These are phyloP conservation scores for Ascomycota sp. DNA, from an alignment of 2,329 filamentous ascomycete species.

Conservation along the genomic window DNA sequence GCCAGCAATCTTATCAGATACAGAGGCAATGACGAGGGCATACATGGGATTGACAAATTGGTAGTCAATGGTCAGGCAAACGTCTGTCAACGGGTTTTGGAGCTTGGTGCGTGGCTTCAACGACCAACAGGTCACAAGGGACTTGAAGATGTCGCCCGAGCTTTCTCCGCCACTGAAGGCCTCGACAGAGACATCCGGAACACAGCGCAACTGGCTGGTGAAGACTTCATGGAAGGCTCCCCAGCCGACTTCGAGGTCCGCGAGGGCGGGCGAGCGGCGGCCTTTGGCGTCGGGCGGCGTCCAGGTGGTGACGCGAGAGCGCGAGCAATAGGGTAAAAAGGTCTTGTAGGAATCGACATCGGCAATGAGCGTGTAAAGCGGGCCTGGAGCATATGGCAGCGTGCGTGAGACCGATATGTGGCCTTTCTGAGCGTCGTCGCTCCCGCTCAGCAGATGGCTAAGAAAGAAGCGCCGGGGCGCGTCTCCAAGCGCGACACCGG, in stretches of 20 bases:
- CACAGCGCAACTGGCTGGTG: slow-evolving; percentile 58
- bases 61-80: slow-evolving; percentile 59
- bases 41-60: slow-evolving; percentile 82
- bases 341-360: slow-evolving; percentile 66
- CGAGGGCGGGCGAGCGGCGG: slow-evolving; percentile 48
- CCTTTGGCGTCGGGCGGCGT: slow-evolving; percentile 29
- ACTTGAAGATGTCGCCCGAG: slow-evolving; percentile 38
- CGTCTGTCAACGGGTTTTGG: slow-evolving; percentile 33
- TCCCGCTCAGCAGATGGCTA: no score
- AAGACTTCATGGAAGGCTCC: slow-evolving; percentile 69
- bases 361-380: slow-evolving; percentile 71
- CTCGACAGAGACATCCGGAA: slow-evolving; percentile 53
- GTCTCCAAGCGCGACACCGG: no score
- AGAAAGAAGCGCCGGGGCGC: no score
- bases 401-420: slow-evolving; percentile 52
- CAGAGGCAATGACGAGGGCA: slow-evolving; percentile 57
- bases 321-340: slow-evolving; percentile 84
- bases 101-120: slow-evolving; percentile 23
- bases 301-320: slow-evolving; percentile 58
- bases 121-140: slow-evolving; percentile 50
- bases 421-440: slow-evolving; percentile 19
- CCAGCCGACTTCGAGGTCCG: slow-evolving; percentile 70
- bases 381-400: slow-evolving; percentile 49
- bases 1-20: slow-evolving; percentile 66
- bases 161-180: slow-evolving; percentile 43